Evolutionary conservation across 2,329 filamentous ascomycete species (phyloP), one percentile per base, ranked within the genome.

Genomic region (Rhinocladiella similis): DNA sequence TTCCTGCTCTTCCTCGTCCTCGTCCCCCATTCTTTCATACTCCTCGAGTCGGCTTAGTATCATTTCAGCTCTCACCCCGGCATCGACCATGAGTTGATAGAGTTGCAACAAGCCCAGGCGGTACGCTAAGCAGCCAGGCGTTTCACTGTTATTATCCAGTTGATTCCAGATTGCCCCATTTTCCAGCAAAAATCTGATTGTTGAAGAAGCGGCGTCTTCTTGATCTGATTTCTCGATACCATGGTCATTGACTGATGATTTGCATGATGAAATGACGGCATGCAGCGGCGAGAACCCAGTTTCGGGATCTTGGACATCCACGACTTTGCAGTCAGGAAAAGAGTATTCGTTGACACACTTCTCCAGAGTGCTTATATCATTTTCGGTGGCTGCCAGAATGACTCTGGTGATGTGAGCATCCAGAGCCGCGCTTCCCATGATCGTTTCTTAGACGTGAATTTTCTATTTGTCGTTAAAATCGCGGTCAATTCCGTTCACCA

Each of bases 131-230:
- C 93, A 97, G 6, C 91, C 94, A 0, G 94, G 91, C 2, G 94
- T 97, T 78, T 97, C 93, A 66, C 91, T 83, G 65, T 90, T 87
- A 63, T 79, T 75, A 72, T 97, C 91, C 54, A 97, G 78, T 70
- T 97, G 92, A 75, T 99, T 99, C 94, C 94, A 99, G 65, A 97
- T 97, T 10, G 91, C 94, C 29, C 94, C 94, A 65, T 89, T 88
- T 67, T 92, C 82, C 58, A 97, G 85, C 6, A 97, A 80, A 68
- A 94, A 83, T 64, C 83, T 82, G 3, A 97, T 77, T 0, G 87
- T 87, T 50, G 85, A 83, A 41, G 66, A 51, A 45, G 66, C 51
- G 5, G 66, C 41, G 5, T 64, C 72, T 69, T 54, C 48, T 16
- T 19, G n/a, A 35, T 20, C 35, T 51, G 73, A 65, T 22, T 75